Conservation (phyloP, 139 green algal species). For the Tetratostichococcus sp. region DNA sequence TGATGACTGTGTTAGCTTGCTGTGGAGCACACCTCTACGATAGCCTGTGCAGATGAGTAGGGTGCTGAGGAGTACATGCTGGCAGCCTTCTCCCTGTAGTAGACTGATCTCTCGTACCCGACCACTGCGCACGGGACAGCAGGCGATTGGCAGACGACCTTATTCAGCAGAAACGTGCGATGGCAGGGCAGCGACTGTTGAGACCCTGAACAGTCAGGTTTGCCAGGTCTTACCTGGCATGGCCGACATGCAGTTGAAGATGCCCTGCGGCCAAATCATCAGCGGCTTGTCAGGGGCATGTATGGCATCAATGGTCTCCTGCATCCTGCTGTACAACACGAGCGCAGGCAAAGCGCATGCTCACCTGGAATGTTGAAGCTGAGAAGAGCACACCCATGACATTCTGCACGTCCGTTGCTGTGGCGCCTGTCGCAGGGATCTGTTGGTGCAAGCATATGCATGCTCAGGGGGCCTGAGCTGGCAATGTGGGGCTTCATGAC, state of each 20-base stretch:
- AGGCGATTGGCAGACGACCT: no score
- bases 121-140: slow-evolving; percentile 3
- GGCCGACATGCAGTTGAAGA: slow-evolving; percentile 48
- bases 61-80: slow-evolving; percentile 29
- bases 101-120: slow-evolving; percentile 25
- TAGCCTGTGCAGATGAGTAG: slow-evolving; percentile 10
- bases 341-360: no score
- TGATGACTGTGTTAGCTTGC: no score
- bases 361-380: slow-evolving; percentile 9
- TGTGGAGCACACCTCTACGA: slow-evolving; percentile 23
- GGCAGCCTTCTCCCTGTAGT: slow-evolving; percentile 34
- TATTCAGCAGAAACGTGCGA: no score
- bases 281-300: neutral
- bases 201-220: no score
- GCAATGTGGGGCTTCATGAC: no score
- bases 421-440: neutral
- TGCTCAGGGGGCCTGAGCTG: neutral
- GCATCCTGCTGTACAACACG: no score
- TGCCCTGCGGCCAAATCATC: slow-evolving; percentile 19
- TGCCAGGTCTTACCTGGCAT: slow-evolving; percentile 3
- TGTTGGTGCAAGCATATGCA: neutral
- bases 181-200: no score
- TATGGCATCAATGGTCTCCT: no score
- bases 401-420: slow-evolving; percentile 35
- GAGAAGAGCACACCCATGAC: slow-evolving; percentile 35